A percentile compares a stretch with the other conserved stretches of the same genome.
Evolutionary conservation across 2,329 filamentous ascomycete species (phyloP).

Genomic region (Colletotrichum cordylinicola): DNA sequence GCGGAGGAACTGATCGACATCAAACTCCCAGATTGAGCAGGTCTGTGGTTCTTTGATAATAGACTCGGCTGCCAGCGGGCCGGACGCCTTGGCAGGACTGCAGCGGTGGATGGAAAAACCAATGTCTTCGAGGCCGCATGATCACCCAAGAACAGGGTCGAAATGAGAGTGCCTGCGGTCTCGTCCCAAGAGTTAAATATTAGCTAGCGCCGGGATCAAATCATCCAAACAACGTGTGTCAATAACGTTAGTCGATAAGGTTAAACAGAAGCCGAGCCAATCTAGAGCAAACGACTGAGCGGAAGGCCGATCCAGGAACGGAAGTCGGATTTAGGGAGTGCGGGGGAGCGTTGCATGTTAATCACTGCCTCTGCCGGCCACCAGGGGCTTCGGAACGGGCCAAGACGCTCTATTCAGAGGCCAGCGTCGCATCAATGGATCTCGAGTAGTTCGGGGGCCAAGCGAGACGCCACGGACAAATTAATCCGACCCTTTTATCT

Average conservation of each 20-base stretch:
- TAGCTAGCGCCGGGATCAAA: neutral
- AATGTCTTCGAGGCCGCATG: neutral
- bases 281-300: neutral
- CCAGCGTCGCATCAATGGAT: neutral
- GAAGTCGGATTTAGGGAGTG: neutral
- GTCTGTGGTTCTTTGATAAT: neutral
- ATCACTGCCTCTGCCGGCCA: neutral
- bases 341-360: neutral
- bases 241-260: neutral
- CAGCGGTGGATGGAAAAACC: neutral
- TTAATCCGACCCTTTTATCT: neutral
- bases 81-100: neutral
- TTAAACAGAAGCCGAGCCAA: neutral
- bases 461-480: neutral
- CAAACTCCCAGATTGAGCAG: neutral
- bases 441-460: neutral
- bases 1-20: neutral
- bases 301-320: neutral
- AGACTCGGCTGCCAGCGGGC: neutral
- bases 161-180: neutral
- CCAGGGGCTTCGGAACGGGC: neutral
- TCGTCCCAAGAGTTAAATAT: neutral
- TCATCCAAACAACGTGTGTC: neutral
- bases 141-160: neutral
- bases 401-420: neutral